Base-by-base conservation (phyloP, 257 asterid species). In the Salvia splendens region DNA sequence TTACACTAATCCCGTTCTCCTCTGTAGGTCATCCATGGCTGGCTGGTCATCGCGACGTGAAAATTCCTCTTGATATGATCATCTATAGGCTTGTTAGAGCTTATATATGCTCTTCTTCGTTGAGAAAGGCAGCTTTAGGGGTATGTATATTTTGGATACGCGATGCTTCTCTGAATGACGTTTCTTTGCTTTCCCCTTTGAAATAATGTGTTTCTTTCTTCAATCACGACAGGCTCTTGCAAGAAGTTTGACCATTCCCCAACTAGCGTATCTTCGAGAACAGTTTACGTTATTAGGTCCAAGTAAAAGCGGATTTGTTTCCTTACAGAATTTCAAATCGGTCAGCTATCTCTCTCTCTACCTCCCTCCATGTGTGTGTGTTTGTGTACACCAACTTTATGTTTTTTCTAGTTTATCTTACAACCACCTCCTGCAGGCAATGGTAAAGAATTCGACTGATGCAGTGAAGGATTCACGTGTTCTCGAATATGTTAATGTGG, bases 381-480 rank as follows among this genome's bases (percentile, higher is more conserved):
- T 15, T 12, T 8, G 30, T 52, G 1, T 24, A 20, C 15, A 11
- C 59, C 38, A 52, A 24, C 36, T 20, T 14, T 0, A 12, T 48
- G 53, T 1, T 14, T 46, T 30, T 32, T 12, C 7, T 38, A 1
- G 47, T 36, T 20, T 60, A 4, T 67, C 41, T 71, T 3, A 16
- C 59, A 15, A 51, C 40, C 51, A 2, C 17, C 41, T 70, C n/a
- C 62, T 28, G 73, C 81, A 94, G 99, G 95, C 95, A 45, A 77
- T 84, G 70, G 50, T 83, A 54, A 88, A 78, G 85, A 71, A 69
- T 77, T 79, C 87, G 6, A 94, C 99, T 0, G 96, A 91, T 70
- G 99, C 97, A 36, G 82, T 91, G 88, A 91, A 85, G 81, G 99
- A 94, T 74, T 88, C 99, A 2, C 83, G 97, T 77, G 96, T 94